Evolutionary conservation across 2,329 filamentous ascomycete genomes (phyloP).

Genomic region (Ustilaginoidea virens): DNA sequence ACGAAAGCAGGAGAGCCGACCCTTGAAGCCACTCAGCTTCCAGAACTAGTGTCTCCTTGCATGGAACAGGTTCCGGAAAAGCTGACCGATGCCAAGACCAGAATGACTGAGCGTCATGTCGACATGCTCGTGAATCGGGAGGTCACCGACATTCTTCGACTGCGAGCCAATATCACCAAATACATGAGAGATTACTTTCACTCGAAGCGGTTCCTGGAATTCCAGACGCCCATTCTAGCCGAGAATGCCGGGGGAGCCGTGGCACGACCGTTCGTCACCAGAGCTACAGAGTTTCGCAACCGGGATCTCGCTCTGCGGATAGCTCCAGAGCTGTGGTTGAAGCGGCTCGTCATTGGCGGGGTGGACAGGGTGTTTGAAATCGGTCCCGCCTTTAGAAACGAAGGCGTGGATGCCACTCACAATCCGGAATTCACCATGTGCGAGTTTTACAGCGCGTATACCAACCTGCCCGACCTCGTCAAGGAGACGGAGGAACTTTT

Average conservation of each 20-base stretch:
- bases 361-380: conserved; percentile 88
- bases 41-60: conserved; percentile 59
- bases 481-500: conserved; percentile 60
- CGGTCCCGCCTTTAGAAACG: conserved; percentile 82
- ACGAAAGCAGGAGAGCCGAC: conserved; percentile 65
- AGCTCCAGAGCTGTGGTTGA: conserved; percentile 89
- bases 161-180: conserved; percentile 61
- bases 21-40: conserved; percentile 51
- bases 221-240: conserved; percentile 79
- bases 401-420: conserved; percentile 79
- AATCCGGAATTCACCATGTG: conserved; percentile 97
- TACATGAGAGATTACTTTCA: conserved; percentile 62
- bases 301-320: conserved; percentile 66
- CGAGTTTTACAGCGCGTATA: conserved; percentile 87
- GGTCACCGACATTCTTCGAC: conserved; percentile 51
- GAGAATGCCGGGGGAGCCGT: conserved; percentile 73
- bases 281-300: conserved; percentile 58
- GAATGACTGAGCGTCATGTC: conserved; percentile 65
- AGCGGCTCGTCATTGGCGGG: conserved; percentile 77
- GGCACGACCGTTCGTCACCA: conserved; percentile 73
- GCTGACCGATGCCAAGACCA: conserved; percentile 55
- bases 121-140: conserved; percentile 67
- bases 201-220: conserved; percentile 61
- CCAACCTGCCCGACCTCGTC: conserved; percentile 62
- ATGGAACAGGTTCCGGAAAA: conserved; percentile 63